These are phyloP conservation scores for Myxozyma monticola DNA, from an alignment of 805 yeast genomes.

Conservation along the genomic window DNA sequence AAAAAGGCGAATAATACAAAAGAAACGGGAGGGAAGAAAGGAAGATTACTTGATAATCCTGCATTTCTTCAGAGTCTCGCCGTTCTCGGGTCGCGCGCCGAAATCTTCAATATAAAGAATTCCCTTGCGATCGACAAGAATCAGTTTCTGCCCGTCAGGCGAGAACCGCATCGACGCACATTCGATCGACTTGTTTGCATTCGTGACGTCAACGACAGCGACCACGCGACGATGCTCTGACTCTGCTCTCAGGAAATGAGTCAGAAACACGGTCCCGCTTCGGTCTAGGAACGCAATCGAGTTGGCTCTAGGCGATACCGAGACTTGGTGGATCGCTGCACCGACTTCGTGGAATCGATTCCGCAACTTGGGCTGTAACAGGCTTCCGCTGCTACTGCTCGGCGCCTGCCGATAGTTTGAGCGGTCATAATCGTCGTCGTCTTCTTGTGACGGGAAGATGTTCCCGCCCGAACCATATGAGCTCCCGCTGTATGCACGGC, in stretches of 20 bases:
- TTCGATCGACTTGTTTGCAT: conserved; percentile 68
- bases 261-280: conserved; percentile 64
- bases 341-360: conserved; percentile 79
- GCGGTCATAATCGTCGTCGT: conserved; percentile 13
- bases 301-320: conserved; percentile 82
- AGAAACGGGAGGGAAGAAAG: too few relatives aligned
- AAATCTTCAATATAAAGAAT: conserved; percentile 77
- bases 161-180: conserved; percentile 80
- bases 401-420: background rate
- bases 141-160: conserved; percentile 76
- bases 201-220: conserved; percentile 73
- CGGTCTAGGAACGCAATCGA: conserved; percentile 78
- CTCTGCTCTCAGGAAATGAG: conserved; percentile 57
- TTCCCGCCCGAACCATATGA: conserved; percentile 4
- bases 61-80: conserved; percentile 27
- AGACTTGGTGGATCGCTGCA: conserved; percentile 67
- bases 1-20: too few relatives aligned
- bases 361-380: conserved; percentile 61
- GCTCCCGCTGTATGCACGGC: conserved; percentile 14
- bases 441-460: conserved; percentile 12
- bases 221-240: conserved; percentile 60
- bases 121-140: conserved; percentile 80
- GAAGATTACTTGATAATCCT: conserved; percentile 24
- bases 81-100: conserved; percentile 60
- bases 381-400: conserved; percentile 13